These are phyloP conservation scores for Stemphylium vesicarium DNA, from an alignment of 2,329 filamentous ascomycete genomes.

Conservation along the genomic window DNA sequence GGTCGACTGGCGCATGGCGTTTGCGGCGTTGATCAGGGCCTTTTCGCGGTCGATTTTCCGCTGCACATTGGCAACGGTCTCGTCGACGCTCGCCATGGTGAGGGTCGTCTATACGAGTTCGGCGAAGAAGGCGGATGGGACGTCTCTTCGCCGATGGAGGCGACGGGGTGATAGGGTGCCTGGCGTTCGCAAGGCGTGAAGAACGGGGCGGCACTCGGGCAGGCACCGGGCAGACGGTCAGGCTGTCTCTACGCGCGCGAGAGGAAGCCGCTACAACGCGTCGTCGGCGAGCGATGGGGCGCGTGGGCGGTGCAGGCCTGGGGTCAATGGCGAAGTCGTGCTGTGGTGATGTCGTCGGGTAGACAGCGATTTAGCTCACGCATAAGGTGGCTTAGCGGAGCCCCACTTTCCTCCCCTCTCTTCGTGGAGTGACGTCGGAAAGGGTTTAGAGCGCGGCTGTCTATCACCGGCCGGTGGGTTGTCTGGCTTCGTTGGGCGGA, in stretches of 20 bases:
- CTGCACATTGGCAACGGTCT: constrained; percentile 78
- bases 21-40: constrained; percentile 91
- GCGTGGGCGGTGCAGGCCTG: constrained; percentile 10
- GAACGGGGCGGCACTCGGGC: constrained; percentile 33
- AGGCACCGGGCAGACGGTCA: constrained; percentile 26
- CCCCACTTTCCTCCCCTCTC: constrained; percentile 27
- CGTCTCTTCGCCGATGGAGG: constrained; percentile 35
- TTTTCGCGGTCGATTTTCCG: constrained; percentile 98
- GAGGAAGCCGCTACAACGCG: constrained; percentile 13
- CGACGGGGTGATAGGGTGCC: constrained; percentile 33
- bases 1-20: constrained; percentile 93
- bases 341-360: constrained; percentile 33
- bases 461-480: constrained; percentile 1
- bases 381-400: constrained; percentile 33
- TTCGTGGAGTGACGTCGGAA: constrained; percentile 27
- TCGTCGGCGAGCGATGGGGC: constrained; percentile 13
- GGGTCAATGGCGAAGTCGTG: constrained; percentile 27
- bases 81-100: constrained; percentile 65
- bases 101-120: constrained; percentile 13
- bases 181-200: constrained; percentile 31
- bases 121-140: constrained; percentile 31
- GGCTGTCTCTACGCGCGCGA: constrained; percentile 11
- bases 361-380: constrained; percentile 33
- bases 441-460: constrained; percentile 12
- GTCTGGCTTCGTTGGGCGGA: constrained; percentile 5